A percentile compares a stretch with the other conserved stretches of the same genome.
Conservation (phyloP, 2,329 filamentous ascomycete species). For the Catunica adiposa region DNA sequence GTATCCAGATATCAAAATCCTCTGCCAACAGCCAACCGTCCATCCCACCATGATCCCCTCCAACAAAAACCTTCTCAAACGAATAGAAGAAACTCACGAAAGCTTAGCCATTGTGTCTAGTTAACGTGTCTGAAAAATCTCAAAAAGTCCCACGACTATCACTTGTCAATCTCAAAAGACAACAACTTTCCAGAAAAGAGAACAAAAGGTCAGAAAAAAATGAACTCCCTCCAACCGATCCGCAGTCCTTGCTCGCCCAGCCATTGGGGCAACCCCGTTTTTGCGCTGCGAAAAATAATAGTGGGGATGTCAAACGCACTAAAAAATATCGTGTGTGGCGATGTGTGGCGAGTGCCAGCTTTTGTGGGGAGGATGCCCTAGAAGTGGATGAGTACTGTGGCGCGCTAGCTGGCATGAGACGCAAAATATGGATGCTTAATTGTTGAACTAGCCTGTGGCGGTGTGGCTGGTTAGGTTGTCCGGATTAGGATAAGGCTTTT, state of each 20-base stretch:
- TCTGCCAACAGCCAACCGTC: neutral
- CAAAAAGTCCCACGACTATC: slow-evolving; percentile 10
- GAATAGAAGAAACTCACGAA: slow-evolving; percentile 33
- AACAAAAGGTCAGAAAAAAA: too few species aligned
- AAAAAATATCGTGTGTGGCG: slow-evolving; percentile 1
- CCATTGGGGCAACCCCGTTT: too few species aligned
- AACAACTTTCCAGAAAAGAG: slow-evolving; percentile 2
- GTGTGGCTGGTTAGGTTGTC: neutral
- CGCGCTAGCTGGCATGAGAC: too few species aligned
- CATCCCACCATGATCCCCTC: neutral
- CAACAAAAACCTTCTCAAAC: neutral
- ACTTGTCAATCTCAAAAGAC: too few species aligned
- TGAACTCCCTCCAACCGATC: too few species aligned
- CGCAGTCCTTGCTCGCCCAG: too few species aligned
- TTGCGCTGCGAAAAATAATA: too few species aligned
- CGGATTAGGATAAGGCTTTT: neutral
- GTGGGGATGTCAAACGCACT: neutral
- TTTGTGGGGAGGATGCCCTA: neutral
- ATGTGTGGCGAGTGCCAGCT: too few species aligned
- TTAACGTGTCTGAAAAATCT: slow-evolving; percentile 19
- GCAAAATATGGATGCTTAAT: too few species aligned
- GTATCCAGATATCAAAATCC: too few species aligned
- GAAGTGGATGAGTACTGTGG: too few species aligned
- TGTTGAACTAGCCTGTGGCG: too few species aligned
- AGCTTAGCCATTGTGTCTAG: slow-evolving; percentile 46